These are phyloP conservation scores for Yarrowia alimentaria DNA, from an alignment of 805 yeast species.

Conservation along the genomic window DNA sequence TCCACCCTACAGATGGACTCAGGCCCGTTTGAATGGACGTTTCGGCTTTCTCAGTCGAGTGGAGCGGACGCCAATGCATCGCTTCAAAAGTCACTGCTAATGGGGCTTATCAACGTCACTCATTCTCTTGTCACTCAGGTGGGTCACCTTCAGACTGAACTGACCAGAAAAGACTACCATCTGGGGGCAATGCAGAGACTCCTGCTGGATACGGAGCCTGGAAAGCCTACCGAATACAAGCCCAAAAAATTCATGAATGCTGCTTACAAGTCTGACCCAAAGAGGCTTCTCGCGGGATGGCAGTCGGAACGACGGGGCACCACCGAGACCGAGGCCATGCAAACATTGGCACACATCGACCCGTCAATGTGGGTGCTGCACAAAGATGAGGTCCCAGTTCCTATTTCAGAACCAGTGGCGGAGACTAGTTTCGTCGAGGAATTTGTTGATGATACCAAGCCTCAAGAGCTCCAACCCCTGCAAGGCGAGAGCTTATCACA, in stretches of 20 bases:
- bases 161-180: constrained; percentile 31
- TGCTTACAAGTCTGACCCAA: constrained; percentile 12
- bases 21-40: constrained; percentile 7
- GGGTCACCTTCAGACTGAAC: constrained; percentile 9
- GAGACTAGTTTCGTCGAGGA: too few species aligned
- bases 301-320: neutral
- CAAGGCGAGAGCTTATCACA: too few species aligned
- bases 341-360: neutral
- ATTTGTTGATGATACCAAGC: too few species aligned
- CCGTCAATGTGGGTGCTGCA: too few species aligned
- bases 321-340: constrained; percentile 3
- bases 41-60: neutral
- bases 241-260: constrained; percentile 25
- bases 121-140: constrained; percentile 10
- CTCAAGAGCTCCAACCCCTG: too few species aligned
- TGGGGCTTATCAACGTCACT: constrained; percentile 13
- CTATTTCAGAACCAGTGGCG: too few species aligned
- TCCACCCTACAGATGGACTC: constrained; percentile 3
- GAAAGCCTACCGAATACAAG: constrained; percentile 20
- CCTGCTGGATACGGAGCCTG: constrained; percentile 26
- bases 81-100: neutral
- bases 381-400: too few species aligned
- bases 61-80: neutral
- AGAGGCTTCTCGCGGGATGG: neutral
- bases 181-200: constrained; percentile 21